These are phyloP conservation scores for Acanthamoeba sp. DNA, from an alignment of 208 protist genomes.

Conservation along the genomic window DNA sequence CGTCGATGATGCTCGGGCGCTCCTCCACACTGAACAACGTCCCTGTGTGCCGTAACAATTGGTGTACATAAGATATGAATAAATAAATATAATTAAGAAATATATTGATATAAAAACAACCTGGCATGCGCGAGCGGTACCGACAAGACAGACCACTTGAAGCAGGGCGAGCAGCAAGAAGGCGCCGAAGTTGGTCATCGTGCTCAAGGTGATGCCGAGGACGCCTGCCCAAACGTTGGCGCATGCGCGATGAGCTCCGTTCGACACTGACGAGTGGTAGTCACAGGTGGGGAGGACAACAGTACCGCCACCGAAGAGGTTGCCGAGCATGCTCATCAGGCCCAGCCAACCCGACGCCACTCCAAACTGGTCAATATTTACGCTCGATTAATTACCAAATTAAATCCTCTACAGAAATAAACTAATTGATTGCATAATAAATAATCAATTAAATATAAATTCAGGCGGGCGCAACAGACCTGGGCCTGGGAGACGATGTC, in stretches of 20 bases:
- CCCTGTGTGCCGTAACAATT: background rate
- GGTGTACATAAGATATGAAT: no score
- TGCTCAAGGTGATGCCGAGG: background rate
- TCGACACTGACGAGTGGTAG: no score
- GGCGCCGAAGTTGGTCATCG: background rate
- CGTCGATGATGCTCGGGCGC: background rate
- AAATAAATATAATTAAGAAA: no score
- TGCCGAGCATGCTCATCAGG: slow-evolving; percentile 48
- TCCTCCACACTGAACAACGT: background rate
- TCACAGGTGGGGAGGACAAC: background rate
- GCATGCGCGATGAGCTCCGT: no score
- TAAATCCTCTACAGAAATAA: no score
- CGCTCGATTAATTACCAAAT: no score
- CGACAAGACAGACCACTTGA: background rate
- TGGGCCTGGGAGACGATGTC: background rate
- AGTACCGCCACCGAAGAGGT: slow-evolving; percentile 4
- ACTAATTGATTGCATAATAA: no score
- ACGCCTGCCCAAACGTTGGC: background rate
- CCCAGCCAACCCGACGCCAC: slow-evolving; percentile 16
- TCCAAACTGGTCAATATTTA: background rate
- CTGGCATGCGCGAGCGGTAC: background rate
- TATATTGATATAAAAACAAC: no score
- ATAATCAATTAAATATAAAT: no score
- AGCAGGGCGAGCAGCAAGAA: background rate
- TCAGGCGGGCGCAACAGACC: background rate